phyloP scores from a whole-genome alignment of 2,329 filamentous ascomycete genomes.

The Apiospora koreana region DNA sequence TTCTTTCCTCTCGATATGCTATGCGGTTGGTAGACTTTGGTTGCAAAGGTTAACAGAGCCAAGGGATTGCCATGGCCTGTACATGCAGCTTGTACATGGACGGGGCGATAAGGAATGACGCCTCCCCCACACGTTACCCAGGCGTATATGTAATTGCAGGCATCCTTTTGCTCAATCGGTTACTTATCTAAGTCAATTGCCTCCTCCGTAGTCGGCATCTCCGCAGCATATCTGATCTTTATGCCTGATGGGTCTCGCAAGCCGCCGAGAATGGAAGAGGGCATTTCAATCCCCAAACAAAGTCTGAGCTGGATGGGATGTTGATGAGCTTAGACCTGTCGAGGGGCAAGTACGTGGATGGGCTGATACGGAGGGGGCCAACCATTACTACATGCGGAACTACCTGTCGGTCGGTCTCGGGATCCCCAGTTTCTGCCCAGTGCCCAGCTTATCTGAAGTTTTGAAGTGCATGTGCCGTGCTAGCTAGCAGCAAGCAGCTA shows the following conservation, averaged over 20 bases:
- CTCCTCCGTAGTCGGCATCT: not conserved
- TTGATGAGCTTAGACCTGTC: not conserved
- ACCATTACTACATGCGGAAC: not conserved
- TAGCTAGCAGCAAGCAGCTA: no score
- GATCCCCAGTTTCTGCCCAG: not conserved
- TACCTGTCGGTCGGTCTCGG: not conserved
- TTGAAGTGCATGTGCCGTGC: no score
- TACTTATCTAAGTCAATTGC: not conserved
- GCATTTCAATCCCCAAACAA: not conserved
- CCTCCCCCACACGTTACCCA: conserved; percentile 1
- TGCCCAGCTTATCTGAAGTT: conserved; percentile 13
- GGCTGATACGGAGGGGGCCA: not conserved
- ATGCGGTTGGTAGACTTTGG: not conserved
- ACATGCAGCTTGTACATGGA: not conserved
- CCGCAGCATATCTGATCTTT: not conserved
- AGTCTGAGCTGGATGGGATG: not conserved
- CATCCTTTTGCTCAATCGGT: not conserved
- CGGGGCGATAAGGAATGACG: conserved; percentile 3
- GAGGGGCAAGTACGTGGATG: not conserved
- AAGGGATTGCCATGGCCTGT: not conserved
- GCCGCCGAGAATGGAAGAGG: not conserved
- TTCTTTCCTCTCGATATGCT: not conserved
- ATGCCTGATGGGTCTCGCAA: not conserved
- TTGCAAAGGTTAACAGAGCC: not conserved
- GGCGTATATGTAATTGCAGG: not conserved